phyloP scores from a whole-genome alignment of 106 monocot species.

The Agapanthus africanus region DNA sequence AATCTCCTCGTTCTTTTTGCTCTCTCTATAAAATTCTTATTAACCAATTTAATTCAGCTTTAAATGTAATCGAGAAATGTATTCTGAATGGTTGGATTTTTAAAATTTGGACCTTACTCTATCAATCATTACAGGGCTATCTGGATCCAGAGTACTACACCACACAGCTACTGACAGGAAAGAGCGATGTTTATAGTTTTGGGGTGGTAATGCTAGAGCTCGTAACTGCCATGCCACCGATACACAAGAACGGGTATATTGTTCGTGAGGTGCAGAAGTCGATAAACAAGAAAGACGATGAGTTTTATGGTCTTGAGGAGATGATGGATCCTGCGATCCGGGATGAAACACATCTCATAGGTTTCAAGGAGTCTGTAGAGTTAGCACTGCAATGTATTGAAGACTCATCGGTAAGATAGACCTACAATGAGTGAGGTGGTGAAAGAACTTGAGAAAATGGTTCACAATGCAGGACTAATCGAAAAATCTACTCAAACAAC shows the following conservation, averaged over 20 bases:
- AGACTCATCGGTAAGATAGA: constrained; percentile 32
- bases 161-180: constrained; percentile 55
- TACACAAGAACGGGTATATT: constrained; percentile 49
- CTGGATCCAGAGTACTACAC: no score
- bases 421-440: constrained; percentile 67
- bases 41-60: no score
- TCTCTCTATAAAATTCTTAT: no score
- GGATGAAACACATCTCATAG: constrained; percentile 11
- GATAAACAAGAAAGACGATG: constrained; percentile 23
- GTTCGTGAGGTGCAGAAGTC: constrained; percentile 30
- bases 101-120: no score
- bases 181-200: constrained; percentile 87
- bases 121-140: constrained; percentile 49
- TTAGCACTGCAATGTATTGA: constrained; percentile 58
- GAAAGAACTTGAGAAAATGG: constrained; percentile 50
- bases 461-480: constrained; percentile 19
- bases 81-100: no score
- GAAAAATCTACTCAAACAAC: constrained; percentile 3
- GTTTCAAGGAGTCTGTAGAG: constrained; percentile 37
- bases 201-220: constrained; percentile 86
- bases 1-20: no score
- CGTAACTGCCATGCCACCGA: constrained; percentile 36
- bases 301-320: constrained; percentile 38
- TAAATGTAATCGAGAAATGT: no score
- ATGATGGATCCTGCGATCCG: constrained; percentile 43